phyloP scores from a whole-genome alignment of 139 green algal species.

The Auxenochlorella protothecoides region DNA sequence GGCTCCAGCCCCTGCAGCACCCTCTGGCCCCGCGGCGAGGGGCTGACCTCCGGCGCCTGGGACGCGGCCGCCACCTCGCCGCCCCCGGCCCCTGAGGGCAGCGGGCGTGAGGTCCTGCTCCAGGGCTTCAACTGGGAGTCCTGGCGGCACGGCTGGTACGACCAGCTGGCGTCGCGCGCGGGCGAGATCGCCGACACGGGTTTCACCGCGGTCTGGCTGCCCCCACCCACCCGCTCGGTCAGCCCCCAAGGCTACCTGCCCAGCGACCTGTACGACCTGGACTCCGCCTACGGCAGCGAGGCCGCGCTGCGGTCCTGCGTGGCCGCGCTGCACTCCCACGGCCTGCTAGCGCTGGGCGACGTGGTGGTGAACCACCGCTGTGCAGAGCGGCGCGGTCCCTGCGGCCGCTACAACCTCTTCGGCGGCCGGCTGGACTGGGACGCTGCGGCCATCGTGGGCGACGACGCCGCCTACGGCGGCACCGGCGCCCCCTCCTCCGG shows the following conservation, averaged over 20 bases:
- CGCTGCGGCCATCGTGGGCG: constrained; percentile 53
- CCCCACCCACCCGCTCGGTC: constrained; percentile 85
- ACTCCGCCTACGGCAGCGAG: constrained; percentile 60
- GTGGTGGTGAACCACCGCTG: constrained; percentile 94
- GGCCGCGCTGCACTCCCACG: constrained; percentile 32
- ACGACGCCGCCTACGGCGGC: constrained; percentile 79
- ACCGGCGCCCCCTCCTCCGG: constrained; percentile 64
- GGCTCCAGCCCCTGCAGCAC: background rate
- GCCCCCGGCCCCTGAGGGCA: constrained; percentile 38
- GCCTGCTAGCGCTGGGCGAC: constrained; percentile 80
- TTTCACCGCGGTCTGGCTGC: constrained; percentile 89
- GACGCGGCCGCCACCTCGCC: background rate
- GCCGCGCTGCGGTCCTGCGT: constrained; percentile 40
- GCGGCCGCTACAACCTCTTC: constrained; percentile 74
- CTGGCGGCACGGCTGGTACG: constrained; percentile 50
- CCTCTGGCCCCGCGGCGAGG: background rate
- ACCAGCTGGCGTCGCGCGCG: constrained; percentile 12
- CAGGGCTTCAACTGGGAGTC: constrained; percentile 25
- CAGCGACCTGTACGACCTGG: constrained; percentile 72
- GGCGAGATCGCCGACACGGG: constrained; percentile 59
- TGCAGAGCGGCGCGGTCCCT: constrained; percentile 44
- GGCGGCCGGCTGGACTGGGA: constrained; percentile 84
- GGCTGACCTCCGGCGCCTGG: background rate
- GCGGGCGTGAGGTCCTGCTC: constrained; percentile 84
- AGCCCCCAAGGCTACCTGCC: constrained; percentile 78